A percentile compares a stretch with the other conserved stretches of the same genome.
These are phyloP conservation scores for Bromus sterilis DNA, from an alignment of 176 grass and related monocot species.

Conservation along the genomic window DNA sequence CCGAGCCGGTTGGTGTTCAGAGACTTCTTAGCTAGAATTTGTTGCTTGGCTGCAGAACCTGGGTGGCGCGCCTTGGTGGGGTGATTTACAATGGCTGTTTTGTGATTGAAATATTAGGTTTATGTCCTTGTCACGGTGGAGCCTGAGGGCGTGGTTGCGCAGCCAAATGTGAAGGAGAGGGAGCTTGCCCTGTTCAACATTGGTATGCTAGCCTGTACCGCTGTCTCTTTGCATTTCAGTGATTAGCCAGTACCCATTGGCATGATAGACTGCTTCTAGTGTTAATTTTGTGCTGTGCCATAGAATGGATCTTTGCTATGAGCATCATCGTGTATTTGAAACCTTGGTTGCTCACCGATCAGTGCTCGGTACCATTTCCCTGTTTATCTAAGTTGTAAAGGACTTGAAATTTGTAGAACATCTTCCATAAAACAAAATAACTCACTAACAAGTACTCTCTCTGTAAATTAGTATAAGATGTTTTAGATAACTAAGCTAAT, in stretches of 20 bases:
- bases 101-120: slow-evolving; percentile 39
- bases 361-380: not conserved
- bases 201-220: slow-evolving; percentile 18
- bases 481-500: too few relatives aligned
- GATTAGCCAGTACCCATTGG: slow-evolving; percentile 5
- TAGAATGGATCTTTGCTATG: not conserved
- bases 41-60: not conserved
- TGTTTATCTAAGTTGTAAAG: not conserved
- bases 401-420: not conserved
- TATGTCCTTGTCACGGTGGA: slow-evolving; percentile 68
- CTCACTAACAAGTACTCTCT: not conserved
- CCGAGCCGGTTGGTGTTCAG: slow-evolving; percentile 23
- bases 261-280: not conserved
- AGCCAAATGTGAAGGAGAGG: slow-evolving; percentile 44
- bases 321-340: not conserved
- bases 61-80: not conserved
- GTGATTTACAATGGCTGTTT: not conserved
- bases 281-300: not conserved
- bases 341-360: not conserved
- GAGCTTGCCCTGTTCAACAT: slow-evolving; percentile 81
- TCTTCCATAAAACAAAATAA: not conserved
- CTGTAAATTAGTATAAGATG: too few relatives aligned
- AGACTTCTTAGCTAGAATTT: not conserved
- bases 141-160: slow-evolving; percentile 60
- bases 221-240: not conserved